Conservation (phyloP, 169 alveolate species). For the Eimeria praecox region DNA sequence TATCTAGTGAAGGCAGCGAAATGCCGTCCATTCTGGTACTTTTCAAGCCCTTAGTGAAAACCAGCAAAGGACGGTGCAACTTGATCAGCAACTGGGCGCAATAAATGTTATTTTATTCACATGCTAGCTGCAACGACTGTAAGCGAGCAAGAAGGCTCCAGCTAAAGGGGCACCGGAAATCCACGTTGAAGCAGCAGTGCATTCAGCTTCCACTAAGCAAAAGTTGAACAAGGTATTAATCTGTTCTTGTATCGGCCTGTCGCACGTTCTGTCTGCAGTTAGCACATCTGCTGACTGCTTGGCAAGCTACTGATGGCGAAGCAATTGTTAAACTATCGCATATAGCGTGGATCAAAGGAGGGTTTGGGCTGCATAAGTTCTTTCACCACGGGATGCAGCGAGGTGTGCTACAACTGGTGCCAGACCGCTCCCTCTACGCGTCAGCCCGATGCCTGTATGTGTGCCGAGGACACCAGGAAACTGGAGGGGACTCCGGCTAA, state of each 20-base stretch:
- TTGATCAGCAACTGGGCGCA: not conserved
- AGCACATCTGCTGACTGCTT: not conserved
- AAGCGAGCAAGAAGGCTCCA: not conserved
- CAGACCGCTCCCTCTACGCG: not conserved
- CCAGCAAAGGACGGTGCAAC: not conserved
- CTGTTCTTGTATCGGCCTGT: not conserved
- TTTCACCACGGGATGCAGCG: not conserved
- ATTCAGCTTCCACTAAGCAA: not conserved
- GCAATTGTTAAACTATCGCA: not conserved
- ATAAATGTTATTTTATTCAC: too few species aligned
- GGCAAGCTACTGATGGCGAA: not conserved
- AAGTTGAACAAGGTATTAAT: not conserved
- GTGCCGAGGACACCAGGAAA: not conserved
- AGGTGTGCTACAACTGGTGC: not conserved
- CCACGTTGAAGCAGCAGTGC: not conserved
- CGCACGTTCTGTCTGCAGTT: not conserved
- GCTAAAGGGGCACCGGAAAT: not conserved
- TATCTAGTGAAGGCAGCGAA: too few species aligned
- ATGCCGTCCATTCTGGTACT: too few species aligned
- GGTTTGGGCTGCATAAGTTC: not conserved
- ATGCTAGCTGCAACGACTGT: not conserved
- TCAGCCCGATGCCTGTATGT: not conserved
- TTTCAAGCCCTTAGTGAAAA: too few species aligned
- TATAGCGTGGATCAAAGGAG: not conserved
- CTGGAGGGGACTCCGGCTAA: not conserved